Conservation (phyloP, 1,284 basidiomycete species). For the Fomes fomentarius region DNA sequence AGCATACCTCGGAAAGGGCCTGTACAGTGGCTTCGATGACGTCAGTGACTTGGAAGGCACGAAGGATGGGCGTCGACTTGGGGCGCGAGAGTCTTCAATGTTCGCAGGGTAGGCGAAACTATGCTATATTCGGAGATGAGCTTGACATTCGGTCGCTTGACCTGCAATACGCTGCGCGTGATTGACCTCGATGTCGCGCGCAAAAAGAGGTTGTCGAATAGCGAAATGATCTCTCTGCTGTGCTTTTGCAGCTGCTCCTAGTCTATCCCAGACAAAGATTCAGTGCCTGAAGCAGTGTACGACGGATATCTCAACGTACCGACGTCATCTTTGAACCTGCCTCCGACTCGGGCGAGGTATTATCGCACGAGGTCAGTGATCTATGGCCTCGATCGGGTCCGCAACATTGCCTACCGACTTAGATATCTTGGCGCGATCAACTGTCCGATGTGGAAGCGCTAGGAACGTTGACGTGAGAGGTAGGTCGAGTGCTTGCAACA, state of each 20-base stretch:
- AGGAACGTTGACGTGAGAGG: slow-evolving; percentile 72
- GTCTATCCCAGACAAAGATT: slow-evolving; percentile 88
- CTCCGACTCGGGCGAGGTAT: slow-evolving; percentile 84
- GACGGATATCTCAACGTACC: too few relatives aligned
- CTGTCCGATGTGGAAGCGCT: slow-evolving; percentile 92
- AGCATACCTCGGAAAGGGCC: slow-evolving; percentile 26
- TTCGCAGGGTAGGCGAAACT: slow-evolving; percentile 5
- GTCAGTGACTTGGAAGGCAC: slow-evolving; percentile 26
- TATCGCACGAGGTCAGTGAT: slow-evolving; percentile 77
- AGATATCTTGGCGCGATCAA: slow-evolving; percentile 87
- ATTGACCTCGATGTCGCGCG: slow-evolving; percentile 60
- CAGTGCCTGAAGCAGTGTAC: slow-evolving; percentile 3
- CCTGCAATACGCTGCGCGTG: slow-evolving; percentile 17
- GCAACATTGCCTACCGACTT: slow-evolving; percentile 91
- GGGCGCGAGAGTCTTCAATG: slow-evolving; percentile 9
- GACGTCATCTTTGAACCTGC: slow-evolving; percentile 76
- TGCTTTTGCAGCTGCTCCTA: slow-evolving; percentile 66
- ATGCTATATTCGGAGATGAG: slow-evolving; percentile 6
- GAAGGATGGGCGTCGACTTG: slow-evolving; percentile 19
- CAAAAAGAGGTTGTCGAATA: slow-evolving; percentile 81
- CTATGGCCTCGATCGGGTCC: slow-evolving; percentile 80
- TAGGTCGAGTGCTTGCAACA: slow-evolving; percentile 77
- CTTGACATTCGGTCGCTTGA: slow-evolving; percentile 7
- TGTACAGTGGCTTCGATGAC: slow-evolving; percentile 33
- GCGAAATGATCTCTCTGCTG: slow-evolving; percentile 68